Base-by-base conservation (phyloP, 2,329 filamentous ascomycete genomes). In the Sphaerostilbella broomeana region DNA sequence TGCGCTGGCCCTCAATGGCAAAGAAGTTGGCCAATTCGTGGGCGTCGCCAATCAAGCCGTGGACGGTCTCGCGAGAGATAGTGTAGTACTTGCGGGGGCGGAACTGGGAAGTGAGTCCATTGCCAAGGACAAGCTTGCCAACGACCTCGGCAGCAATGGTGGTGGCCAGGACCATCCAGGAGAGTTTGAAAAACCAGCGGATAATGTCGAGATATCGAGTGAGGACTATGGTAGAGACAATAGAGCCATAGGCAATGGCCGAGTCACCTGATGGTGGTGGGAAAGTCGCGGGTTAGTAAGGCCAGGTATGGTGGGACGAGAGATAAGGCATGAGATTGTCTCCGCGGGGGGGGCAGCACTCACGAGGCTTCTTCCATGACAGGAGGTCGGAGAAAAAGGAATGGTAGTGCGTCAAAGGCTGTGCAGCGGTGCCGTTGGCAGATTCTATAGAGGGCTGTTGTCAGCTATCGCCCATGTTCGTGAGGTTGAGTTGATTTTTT, bases 1-100 rank as follows among this genome's bases (percentile, higher is more conserved):
- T 75, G 46, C 79, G 73, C 67, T 84, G 81, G 35, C 71, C 67
- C 65, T 84, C 81, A 42, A 84, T 81, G 45, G 82, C 69, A 51
- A 84, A 79, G 61, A 84, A 84, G 70, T 84, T 84, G 63, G 80
- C 60, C 44, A 84, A 70, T 62, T 84, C 79, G 54, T 82, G 75
- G 27, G 79, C 65, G 48, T 84, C 80, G 41, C 75, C 76, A 51
- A 81, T 73, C 47, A 79, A 50, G 42, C 63, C 59, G 51, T 84
- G 75, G 26, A 84, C 61, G 6, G 75, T 77, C 50, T 80, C 73
- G 48, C 73, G 72, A 8, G 79, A 72, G 28, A 84, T 61, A 5
- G 77, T 81, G 61, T 79, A 81, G 65, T 84, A 84, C 58, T 73
- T 72, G 58, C 71, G 75, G 38, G 80, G 80, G 50, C 80, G 76